Percentiles rank a stretch among this genome's conserved stretches.
Conservation (phyloP, 306 rosid species). For the Canavalia gladiata region DNA sequence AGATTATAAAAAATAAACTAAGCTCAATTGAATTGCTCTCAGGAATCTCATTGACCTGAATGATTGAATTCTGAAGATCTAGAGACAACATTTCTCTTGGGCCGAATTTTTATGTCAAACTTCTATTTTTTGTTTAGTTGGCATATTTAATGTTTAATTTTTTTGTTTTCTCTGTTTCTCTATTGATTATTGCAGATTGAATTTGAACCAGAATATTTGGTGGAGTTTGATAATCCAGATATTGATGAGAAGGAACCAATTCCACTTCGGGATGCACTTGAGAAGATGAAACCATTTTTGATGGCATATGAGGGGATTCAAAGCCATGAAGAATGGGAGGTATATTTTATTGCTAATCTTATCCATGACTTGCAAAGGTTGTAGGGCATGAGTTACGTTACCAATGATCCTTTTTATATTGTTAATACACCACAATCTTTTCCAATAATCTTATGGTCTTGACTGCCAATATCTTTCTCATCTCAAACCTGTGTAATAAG, state of each 20-base stretch:
- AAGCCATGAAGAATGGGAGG: constrained; percentile 99
- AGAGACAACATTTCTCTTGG: background rate
- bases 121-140: constrained; percentile 3
- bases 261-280: constrained; percentile 85
- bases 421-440: constrained; percentile 24
- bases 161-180: constrained; percentile 23
- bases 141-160: constrained; percentile 29
- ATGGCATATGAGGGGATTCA: constrained; percentile 89
- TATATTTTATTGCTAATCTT: constrained; percentile 48
- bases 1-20: constrained; percentile 24
- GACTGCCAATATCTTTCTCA: constrained; percentile 24
- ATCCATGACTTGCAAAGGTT: constrained; percentile 30
- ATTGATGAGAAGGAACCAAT: constrained; percentile 88
- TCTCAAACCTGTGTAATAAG: constrained; percentile 13
- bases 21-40: constrained; percentile 19
- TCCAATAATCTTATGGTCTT: constrained; percentile 32
- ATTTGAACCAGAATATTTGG: constrained; percentile 84
- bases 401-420: background rate
- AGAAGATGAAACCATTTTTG: constrained; percentile 93
- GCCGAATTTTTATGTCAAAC: background rate
- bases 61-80: constrained; percentile 6
- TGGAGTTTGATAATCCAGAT: constrained; percentile 94
- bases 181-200: constrained; percentile 74
- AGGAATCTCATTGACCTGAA: constrained; percentile 9
- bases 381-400: background rate